Evolutionary conservation across 768 basidiomycete genomes (phyloP).

Genomic region (Termitomyces sp.): DNA sequence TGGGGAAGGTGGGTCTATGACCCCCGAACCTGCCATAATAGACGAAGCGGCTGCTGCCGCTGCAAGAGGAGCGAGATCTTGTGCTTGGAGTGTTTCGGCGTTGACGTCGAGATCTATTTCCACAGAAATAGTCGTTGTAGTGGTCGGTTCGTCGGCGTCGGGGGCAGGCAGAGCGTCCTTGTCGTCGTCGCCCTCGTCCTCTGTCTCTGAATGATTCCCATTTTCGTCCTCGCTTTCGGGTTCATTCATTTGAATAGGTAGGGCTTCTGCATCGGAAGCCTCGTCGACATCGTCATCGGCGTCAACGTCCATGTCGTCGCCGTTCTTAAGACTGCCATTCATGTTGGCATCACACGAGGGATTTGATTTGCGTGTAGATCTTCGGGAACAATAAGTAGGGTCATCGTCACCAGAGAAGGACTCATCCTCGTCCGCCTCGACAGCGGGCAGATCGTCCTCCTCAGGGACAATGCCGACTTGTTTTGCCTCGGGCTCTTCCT

Average conservation of each 20-base stretch:
- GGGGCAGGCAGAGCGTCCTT: conserved; percentile 19
- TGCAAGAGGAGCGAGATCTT: conserved; percentile 23
- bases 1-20: conserved; percentile 32
- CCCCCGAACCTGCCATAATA: conserved; percentile 39
- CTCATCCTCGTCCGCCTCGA: conserved; percentile 13
- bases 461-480: conserved; percentile 4
- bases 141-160: conserved; percentile 13
- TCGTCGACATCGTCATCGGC: conserved; percentile 14
- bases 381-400: conserved; percentile 5
- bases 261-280: conserved; percentile 10
- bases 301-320: conserved; percentile 12
- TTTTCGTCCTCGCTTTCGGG: conserved; percentile 19
- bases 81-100: conserved; percentile 20
- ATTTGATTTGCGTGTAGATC: conserved; percentile 10
- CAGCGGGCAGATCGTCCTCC: conserved; percentile 13
- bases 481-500: conserved; percentile 17
- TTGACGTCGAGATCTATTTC: conserved; percentile 26
- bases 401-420: conserved; percentile 12
- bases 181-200: conserved; percentile 22
- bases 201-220: conserved; percentile 19
- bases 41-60: conserved; percentile 39
- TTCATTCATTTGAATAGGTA: conserved; percentile 4
- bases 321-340: conserved; percentile 7
- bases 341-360: conserved; percentile 5
- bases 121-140: conserved; percentile 17